phyloP scores from a whole-genome alignment of 805 yeast species.

The Nakazawaea ishiwadae region DNA sequence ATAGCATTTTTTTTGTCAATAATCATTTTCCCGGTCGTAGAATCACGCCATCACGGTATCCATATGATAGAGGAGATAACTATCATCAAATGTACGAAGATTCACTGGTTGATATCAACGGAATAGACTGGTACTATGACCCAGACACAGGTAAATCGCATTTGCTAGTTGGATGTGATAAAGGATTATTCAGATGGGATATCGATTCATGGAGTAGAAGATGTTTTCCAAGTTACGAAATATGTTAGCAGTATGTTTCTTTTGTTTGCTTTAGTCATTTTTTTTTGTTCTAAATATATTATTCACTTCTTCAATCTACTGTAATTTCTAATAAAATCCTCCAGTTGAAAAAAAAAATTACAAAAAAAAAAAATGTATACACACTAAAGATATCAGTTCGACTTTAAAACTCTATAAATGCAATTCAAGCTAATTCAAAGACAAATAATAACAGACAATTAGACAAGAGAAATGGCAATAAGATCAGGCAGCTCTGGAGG shows the following conservation, averaged over 20 bases:
- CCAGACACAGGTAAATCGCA: constrained; percentile 39
- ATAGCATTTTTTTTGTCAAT: constrained; percentile 6
- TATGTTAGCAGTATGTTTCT: constrained; percentile 26
- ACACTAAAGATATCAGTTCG: too few relatives aligned
- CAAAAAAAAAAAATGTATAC: too few relatives aligned
- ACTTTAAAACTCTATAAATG: too few relatives aligned
- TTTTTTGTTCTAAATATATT: background rate
- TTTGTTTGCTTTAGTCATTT: too few relatives aligned
- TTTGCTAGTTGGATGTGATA: constrained; percentile 57
- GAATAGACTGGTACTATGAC: constrained; percentile 54
- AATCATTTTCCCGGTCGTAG: constrained; percentile 9
- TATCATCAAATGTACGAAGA: constrained; percentile 10
- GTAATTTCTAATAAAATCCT: too few relatives aligned
- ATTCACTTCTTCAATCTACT: too few relatives aligned
- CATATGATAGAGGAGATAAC: background rate
- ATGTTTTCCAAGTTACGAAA: constrained; percentile 52
- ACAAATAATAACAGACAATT: too few relatives aligned
- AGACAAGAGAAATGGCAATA: background rate
- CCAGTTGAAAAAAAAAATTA: too few relatives aligned
- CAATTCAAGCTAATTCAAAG: too few relatives aligned
- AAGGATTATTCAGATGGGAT: constrained; percentile 67
- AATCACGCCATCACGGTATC: background rate
- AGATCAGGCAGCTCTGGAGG: background rate
- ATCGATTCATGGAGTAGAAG: constrained; percentile 61
- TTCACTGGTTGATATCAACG: constrained; percentile 42